These are phyloP conservation scores for Claviceps sp. DNA, from an alignment of 2,329 filamentous ascomycete genomes.

Conservation along the genomic window DNA sequence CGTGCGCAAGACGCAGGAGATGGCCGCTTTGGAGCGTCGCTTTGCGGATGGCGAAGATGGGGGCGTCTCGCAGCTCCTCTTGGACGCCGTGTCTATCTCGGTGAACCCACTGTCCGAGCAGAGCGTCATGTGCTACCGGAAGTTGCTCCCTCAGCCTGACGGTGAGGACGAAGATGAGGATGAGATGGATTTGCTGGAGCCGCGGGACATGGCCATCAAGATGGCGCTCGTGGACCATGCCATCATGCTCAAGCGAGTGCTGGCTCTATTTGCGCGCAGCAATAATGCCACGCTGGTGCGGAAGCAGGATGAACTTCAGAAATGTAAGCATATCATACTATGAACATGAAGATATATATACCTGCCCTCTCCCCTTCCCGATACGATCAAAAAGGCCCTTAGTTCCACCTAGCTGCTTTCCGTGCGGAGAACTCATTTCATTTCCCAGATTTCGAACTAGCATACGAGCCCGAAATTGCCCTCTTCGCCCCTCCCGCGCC, in stretches of 20 bases:
- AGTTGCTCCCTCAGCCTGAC: conserved; percentile 47
- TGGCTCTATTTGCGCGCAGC: conserved; percentile 55
- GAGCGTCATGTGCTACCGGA: conserved; percentile 66
- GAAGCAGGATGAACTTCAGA: conserved; percentile 45
- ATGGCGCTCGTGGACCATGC: conserved; percentile 83
- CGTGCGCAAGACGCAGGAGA: conserved; percentile 78
- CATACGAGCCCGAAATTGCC: conserved; percentile 52
- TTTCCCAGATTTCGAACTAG: conserved; percentile 42
- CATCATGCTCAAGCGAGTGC: conserved; percentile 70
- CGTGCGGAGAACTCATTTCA: neutral
- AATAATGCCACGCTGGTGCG: conserved; percentile 43
- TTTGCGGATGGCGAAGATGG: conserved; percentile 60
- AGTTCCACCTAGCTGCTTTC: too few relatives aligned
- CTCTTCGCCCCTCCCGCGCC: conserved; percentile 42
- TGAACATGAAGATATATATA: neutral
- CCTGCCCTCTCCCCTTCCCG: neutral
- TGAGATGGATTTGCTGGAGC: conserved; percentile 31
- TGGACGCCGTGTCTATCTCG: conserved; percentile 65
- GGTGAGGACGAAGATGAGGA: conserved; percentile 22
- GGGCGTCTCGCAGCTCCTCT: conserved; percentile 51
- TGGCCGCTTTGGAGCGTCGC: conserved; percentile 62
- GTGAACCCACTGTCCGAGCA: conserved; percentile 62
- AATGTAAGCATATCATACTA: conserved; percentile 38
- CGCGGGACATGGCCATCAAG: conserved; percentile 65
- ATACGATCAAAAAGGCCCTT: too few relatives aligned